Percentiles rank a stretch among this genome's conserved stretches.
These are phyloP conservation scores for Monosporascus cannonballus DNA, from an alignment of 2,329 filamentous ascomycete species.

Conservation along the genomic window DNA sequence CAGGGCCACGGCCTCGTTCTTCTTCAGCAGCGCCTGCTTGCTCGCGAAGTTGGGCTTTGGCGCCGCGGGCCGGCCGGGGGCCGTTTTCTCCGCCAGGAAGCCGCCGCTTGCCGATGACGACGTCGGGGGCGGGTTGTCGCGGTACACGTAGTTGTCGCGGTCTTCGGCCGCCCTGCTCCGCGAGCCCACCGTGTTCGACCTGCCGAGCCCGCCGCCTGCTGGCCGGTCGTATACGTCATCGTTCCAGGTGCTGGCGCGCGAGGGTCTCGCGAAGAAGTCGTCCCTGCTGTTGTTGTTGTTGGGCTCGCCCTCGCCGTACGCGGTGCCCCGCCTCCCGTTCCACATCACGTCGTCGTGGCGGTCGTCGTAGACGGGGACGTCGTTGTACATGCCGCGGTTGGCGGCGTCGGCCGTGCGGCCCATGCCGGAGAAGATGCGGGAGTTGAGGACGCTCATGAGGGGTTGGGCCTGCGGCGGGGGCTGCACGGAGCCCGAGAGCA, in stretches of 20 bases:
- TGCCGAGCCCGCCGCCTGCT: conserved; percentile 32
- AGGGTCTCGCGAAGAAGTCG: conserved; percentile 43
- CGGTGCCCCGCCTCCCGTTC: conserved; percentile 67
- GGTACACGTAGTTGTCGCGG: conserved; percentile 42
- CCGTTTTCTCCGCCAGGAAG: conserved; percentile 33
- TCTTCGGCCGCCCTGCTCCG: conserved; percentile 12
- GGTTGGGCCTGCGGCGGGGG: conserved; percentile 78
- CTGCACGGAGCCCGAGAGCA: conserved; percentile 71
- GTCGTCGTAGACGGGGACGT: conserved; percentile 83
- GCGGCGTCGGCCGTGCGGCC: conserved; percentile 29
- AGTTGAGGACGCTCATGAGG: conserved; percentile 79
- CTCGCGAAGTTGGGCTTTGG: conserved; percentile 79
- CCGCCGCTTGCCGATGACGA: conserved; percentile 44
- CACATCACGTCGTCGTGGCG: conserved; percentile 76
- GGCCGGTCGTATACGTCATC: conserved; percentile 68
- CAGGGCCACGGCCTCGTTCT: conserved; percentile 82
- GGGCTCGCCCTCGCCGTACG: conserved; percentile 40
- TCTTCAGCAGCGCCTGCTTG: conserved; percentile 49
- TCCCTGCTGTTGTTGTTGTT: conserved; percentile 31
- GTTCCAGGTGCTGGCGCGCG: conserved; percentile 65
- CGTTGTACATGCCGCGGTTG: conserved; percentile 80
- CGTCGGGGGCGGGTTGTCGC: conserved; percentile 23
- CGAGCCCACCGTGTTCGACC: conserved; percentile 47
- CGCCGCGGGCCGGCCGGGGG: conserved; percentile 71
- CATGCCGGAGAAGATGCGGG: conserved; percentile 72